phyloP scores from a whole-genome alignment of 2,329 filamentous ascomycete species.

The Delphinella strobiligena region DNA sequence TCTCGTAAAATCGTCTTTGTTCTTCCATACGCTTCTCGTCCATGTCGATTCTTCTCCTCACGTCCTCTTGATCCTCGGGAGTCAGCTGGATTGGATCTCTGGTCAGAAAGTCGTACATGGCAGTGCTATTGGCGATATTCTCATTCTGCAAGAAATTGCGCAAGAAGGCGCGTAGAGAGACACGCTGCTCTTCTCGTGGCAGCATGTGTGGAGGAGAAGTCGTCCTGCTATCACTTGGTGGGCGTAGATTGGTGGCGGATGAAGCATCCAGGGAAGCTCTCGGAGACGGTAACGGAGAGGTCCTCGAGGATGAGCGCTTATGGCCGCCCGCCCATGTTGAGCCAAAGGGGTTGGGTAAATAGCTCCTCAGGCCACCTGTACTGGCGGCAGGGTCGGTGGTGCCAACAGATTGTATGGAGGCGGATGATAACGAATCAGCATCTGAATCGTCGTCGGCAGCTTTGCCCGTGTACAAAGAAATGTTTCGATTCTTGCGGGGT shows the following conservation, averaged over 20 bases:
- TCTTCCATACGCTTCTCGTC: slow-evolving; percentile 85
- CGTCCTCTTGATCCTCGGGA: slow-evolving; percentile 75
- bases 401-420: slow-evolving; percentile 50
- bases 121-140: slow-evolving; percentile 68
- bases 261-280: slow-evolving; percentile 20
- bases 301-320: slow-evolving; percentile 10
- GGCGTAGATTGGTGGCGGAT: slow-evolving; percentile 13
- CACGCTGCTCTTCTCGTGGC: slow-evolving; percentile 78
- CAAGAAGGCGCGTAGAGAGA: slow-evolving; percentile 85
- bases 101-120: slow-evolving; percentile 75
- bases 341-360: slow-evolving; percentile 20
- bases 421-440: slow-evolving; percentile 67
- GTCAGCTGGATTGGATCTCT: slow-evolving; percentile 58
- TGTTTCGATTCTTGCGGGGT: slow-evolving; percentile 83
- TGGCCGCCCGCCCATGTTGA: slow-evolving; percentile 12
- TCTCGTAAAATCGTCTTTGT: slow-evolving; percentile 89
- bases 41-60: slow-evolving; percentile 64
- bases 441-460: slow-evolving; percentile 55
- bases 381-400: slow-evolving; percentile 9
- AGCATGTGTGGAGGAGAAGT: slow-evolving; percentile 36
- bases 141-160: slow-evolving; percentile 74
- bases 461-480: slow-evolving; percentile 47
- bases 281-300: slow-evolving; percentile 15
- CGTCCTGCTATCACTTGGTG: slow-evolving; percentile 9
- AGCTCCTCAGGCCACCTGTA: slow-evolving; percentile 28